phyloP scores from a whole-genome alignment of 495 filamentous ascomycete species.

The Aspergillus hancockii region DNA sequence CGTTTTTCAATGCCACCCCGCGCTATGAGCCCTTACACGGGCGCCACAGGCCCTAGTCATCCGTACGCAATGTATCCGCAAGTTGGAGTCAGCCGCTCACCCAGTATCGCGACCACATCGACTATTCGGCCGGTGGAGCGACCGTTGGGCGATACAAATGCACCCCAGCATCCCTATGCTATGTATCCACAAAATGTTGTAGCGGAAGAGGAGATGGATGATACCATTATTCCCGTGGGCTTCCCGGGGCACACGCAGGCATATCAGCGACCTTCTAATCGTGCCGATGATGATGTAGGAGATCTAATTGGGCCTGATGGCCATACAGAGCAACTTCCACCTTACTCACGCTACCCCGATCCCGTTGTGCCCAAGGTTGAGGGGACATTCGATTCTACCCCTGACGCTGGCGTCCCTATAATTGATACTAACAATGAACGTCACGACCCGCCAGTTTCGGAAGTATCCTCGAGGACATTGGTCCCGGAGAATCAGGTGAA shows the following conservation, averaged over 20 bases:
- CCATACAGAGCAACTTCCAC: constrained; percentile 85
- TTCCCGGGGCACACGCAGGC: constrained; percentile 65
- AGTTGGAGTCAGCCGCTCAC: constrained; percentile 56
- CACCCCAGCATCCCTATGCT: constrained; percentile 85
- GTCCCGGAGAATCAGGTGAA: constrained; percentile 19
- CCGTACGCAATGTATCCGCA: constrained; percentile 59
- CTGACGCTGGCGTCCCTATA: constrained; percentile 22
- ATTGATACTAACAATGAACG: constrained; percentile 28
- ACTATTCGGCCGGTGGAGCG: constrained; percentile 57
- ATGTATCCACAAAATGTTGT: constrained; percentile 81
- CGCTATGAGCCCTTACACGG: constrained; percentile 54
- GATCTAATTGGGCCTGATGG: constrained; percentile 89
- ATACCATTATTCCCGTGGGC: constrained; percentile 64
- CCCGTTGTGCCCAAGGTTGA: constrained; percentile 46
- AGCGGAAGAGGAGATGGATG: constrained; percentile 47
- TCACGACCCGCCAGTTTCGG: constrained; percentile 39
- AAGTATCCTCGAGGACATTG: constrained; percentile 45
- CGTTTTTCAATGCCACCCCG: constrained; percentile 46
- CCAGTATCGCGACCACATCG: constrained; percentile 65
- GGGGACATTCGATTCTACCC: constrained; percentile 23
- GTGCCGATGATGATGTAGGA: constrained; percentile 80
- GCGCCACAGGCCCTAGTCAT: constrained; percentile 57
- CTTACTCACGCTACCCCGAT: constrained; percentile 80
- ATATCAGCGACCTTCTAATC: constrained; percentile 71
- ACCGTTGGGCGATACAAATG: constrained; percentile 60